Conservation (phyloP, 2,329 filamentous ascomycete genomes). For the Colletotrichum eremochloae region DNA sequence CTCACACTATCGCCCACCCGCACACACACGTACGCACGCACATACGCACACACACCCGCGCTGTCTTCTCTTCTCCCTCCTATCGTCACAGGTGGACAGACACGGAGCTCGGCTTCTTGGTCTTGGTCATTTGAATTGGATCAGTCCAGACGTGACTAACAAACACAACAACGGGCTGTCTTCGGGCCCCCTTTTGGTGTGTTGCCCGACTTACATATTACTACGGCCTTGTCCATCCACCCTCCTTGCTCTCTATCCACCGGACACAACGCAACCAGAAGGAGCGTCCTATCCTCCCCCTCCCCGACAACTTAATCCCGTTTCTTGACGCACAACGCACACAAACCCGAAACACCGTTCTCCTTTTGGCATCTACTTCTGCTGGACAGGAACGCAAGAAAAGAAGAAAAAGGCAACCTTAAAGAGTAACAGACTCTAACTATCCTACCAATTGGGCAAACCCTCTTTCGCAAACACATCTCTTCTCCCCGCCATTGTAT, state of each 20-base stretch:
- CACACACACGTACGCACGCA: neutral
- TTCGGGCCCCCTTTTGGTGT: constrained; percentile 34
- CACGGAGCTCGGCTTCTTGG: constrained; percentile 18
- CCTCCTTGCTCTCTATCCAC: constrained; percentile 10
- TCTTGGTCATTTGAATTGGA: constrained; percentile 6
- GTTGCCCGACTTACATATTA: constrained; percentile 39
- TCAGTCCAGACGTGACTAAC: constrained; percentile 16
- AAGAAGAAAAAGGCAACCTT: constrained; percentile 25
- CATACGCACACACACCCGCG: constrained; percentile 13
- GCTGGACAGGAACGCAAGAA: constrained; percentile 40
- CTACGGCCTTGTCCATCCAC: constrained; percentile 19
- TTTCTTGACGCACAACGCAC: constrained; percentile 39
- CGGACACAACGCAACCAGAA: constrained; percentile 25
- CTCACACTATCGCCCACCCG: neutral
- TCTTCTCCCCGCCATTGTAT: constrained; percentile 31
- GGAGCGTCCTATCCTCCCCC: constrained; percentile 35
- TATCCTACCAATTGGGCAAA: constrained; percentile 21
- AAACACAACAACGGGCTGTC: constrained; percentile 22
- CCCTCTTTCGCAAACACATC: constrained; percentile 18
- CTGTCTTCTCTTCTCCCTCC: neutral
- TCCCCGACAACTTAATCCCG: constrained; percentile 40
- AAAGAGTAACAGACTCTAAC: constrained; percentile 9
- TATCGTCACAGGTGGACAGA: constrained; percentile 24
- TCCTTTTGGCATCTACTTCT: constrained; percentile 41
- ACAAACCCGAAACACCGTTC: constrained; percentile 41